These are phyloP conservation scores for Herpotrichia juniperi DNA, from an alignment of 2,329 filamentous ascomycete genomes.

Conservation along the genomic window DNA sequence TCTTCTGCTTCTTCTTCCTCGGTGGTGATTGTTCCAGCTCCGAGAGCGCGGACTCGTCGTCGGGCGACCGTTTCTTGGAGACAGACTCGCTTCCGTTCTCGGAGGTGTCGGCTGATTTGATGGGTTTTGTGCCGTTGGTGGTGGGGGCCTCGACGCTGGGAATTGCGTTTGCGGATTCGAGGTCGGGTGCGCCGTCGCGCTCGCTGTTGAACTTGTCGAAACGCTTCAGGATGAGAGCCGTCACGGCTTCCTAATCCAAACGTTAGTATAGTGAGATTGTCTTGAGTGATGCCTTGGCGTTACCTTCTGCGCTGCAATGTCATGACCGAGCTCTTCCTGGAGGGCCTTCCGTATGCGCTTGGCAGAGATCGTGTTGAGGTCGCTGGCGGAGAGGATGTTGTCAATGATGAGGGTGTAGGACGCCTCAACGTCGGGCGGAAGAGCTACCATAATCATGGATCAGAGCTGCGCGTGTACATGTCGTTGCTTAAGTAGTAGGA, in stretches of 20 bases:
- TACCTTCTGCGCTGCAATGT: constrained; percentile 68
- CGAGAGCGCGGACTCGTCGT: constrained; percentile 50
- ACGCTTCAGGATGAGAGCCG: constrained; percentile 54
- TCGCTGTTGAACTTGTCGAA: constrained; percentile 55
- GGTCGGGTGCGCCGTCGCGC: constrained; percentile 28
- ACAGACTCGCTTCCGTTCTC: constrained; percentile 26
- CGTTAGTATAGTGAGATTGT: constrained; percentile 14
- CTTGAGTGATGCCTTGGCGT: background rate
- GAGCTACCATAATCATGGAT: constrained; percentile 23
- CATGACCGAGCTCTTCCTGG: constrained; percentile 65
- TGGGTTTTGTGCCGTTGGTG: constrained; percentile 33
- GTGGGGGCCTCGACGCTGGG: constrained; percentile 39
- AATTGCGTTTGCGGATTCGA: constrained; percentile 41
- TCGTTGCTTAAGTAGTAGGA: constrained; percentile 3
- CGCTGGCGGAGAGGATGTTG: constrained; percentile 63
- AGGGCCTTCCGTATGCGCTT: constrained; percentile 70
- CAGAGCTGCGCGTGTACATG: constrained; percentile 14
- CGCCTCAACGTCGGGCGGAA: constrained; percentile 56
- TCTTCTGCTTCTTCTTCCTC: constrained; percentile 60
- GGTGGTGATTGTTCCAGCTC: constrained; percentile 50
- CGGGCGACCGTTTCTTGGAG: constrained; percentile 50
- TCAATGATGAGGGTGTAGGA: constrained; percentile 67
- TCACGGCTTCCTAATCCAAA: constrained; percentile 50
- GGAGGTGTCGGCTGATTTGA: constrained; percentile 23
- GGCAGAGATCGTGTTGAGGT: constrained; percentile 68